These are phyloP conservation scores for Erythrophleum fordii DNA, from an alignment of 306 rosid genomes.

Conservation along the genomic window DNA sequence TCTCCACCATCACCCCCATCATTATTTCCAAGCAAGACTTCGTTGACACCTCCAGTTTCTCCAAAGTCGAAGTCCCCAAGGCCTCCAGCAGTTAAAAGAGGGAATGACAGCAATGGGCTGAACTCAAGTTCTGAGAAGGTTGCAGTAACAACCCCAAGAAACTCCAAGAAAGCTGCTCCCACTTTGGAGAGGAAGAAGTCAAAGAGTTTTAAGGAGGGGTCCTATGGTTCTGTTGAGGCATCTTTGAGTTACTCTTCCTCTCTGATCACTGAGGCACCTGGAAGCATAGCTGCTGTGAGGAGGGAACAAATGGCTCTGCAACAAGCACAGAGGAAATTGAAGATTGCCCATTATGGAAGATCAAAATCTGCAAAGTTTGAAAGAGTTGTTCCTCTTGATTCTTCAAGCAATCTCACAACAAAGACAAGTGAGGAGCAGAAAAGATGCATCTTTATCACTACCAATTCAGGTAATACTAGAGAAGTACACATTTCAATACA, in stretches of 20 bases:
- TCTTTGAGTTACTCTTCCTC: slow-evolving; percentile 78
- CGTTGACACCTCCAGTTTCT: slow-evolving; percentile 66
- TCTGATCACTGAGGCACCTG: slow-evolving; percentile 85
- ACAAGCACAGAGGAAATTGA: slow-evolving; percentile 92
- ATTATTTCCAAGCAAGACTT: slow-evolving; percentile 44
- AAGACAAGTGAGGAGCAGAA: slow-evolving; percentile 63
- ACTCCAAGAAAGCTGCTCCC: slow-evolving; percentile 51
- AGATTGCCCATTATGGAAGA: slow-evolving; percentile 96
- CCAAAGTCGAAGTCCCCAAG: slow-evolving; percentile 81
- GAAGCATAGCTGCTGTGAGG: slow-evolving; percentile 95
- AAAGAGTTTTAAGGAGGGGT: slow-evolving; percentile 78
- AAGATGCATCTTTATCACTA: slow-evolving; percentile 92
- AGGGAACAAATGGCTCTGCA: slow-evolving; percentile 91
- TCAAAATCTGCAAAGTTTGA: slow-evolving; percentile 91
- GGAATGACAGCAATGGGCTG: slow-evolving; percentile 63
- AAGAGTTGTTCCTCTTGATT: slow-evolving; percentile 60
- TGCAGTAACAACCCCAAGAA: slow-evolving; percentile 45
- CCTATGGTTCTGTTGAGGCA: slow-evolving; percentile 49
- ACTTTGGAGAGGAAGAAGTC: slow-evolving; percentile 85
- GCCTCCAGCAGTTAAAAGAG: slow-evolving; percentile 75
- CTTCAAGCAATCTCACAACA: slow-evolving; percentile 31
- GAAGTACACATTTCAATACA: not conserved
- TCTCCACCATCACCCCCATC: slow-evolving; percentile 46
- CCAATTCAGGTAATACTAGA: slow-evolving; percentile 71
- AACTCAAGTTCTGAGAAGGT: slow-evolving; percentile 71